Base-by-base conservation (phyloP, 2,329 filamentous ascomycete species). In the Alternaria dauci region DNA sequence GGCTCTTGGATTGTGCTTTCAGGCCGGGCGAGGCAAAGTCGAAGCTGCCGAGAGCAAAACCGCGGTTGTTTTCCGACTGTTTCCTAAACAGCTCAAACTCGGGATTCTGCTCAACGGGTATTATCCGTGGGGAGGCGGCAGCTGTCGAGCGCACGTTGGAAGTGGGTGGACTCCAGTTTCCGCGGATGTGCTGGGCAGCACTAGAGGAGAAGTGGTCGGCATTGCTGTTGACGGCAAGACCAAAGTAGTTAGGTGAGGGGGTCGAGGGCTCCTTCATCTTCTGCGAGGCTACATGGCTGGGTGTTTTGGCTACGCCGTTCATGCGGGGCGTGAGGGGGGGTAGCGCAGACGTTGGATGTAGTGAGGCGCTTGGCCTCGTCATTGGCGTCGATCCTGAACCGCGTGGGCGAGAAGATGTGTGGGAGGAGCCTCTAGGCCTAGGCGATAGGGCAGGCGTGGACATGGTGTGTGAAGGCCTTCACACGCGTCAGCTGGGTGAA, bases 181-280 rank as follows among this genome's bases (percentile, higher is more conserved):
- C 87, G 58, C 87, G 87, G 1, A 88, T 84, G 63, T 91, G 83
- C 34, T 84, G 83, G 5, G 84, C 86, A 25, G 80, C 79, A 63
- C 80, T 82, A 3, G 89, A 90, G 54, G 89, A 88, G 62, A 88
- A 85, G 25, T 86, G 83, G 62, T 91, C 88, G 56, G 80, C 83
- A 46, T 81, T 78, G 20, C 87, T 77, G 23, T 87, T 77, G 63
- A 92, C 81, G 30, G 88, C 83, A 61, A 96, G 87, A 57, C 91
- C 91, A 76, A 97, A 97, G 79, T 97, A 97, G 76, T 94, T 96
- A 12, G 93, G 92, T 75, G 92, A 94, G 25, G 84, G 77, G 4
- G 74, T 77, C 43, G 70, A 69, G 4, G 72, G 69, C n/a, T 72
- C 67, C 47, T 77, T 75, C 39, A 61, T 59, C 57, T 62, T 70